Evolutionary conservation across 495 filamentous ascomycete species (phyloP).

Genomic region (Neurospora sp.): DNA sequence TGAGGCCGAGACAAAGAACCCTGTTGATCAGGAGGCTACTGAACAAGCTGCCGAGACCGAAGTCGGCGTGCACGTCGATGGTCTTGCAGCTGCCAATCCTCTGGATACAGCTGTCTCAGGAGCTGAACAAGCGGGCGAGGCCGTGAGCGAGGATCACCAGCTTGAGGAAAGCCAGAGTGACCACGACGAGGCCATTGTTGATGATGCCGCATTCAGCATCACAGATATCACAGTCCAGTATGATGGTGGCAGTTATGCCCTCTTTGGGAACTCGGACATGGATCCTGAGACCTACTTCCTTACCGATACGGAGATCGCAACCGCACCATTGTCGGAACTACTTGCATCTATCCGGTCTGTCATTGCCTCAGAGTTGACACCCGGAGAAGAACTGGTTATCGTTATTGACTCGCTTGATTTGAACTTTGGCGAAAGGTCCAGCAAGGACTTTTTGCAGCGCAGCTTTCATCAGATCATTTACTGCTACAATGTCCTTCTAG

Average conservation of each 20-base stretch:
- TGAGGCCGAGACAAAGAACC: background rate
- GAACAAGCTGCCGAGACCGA: background rate
- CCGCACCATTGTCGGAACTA: constrained; percentile 47
- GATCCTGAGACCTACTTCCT: constrained; percentile 65
- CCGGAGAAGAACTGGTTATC: constrained; percentile 60
- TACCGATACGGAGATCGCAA: constrained; percentile 50
- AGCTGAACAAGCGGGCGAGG: background rate
- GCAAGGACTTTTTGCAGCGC: constrained; percentile 15
- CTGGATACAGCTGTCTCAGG: background rate
- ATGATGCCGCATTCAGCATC: constrained; percentile 8
- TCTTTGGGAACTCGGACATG: constrained; percentile 58
- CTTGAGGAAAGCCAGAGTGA: background rate
- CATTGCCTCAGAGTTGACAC: constrained; percentile 53
- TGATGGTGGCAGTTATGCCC: constrained; percentile 53
- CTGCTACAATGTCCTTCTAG: constrained; percentile 7
- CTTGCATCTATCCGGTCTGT: constrained; percentile 55
- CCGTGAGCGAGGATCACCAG: background rate
- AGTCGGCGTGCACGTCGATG: background rate
- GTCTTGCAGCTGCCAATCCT: background rate
- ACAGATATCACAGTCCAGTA: constrained; percentile 51
- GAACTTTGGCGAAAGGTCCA: constrained; percentile 50
- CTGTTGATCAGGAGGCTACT: background rate
- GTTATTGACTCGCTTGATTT: constrained; percentile 58
- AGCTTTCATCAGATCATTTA: constrained; percentile 37
- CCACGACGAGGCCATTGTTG: constrained; percentile 6